These are phyloP conservation scores for Aspergillus funiculosus DNA, from an alignment of 495 filamentous ascomycete genomes.

Conservation along the genomic window DNA sequence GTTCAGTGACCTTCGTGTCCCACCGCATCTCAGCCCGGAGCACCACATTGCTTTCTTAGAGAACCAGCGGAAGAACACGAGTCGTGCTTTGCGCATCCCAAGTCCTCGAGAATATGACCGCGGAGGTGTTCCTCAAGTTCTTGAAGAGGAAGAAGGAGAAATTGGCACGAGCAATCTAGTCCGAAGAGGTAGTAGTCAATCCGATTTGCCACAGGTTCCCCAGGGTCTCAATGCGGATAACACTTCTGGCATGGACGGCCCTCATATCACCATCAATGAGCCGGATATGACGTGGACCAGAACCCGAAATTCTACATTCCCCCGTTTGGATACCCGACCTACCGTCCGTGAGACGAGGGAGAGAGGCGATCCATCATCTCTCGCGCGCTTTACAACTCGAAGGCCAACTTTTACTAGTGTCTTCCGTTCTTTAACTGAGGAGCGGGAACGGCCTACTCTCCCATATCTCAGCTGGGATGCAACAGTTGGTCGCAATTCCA, in stretches of 20 bases:
- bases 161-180: slow-evolving; percentile 4
- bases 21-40: slow-evolving; percentile 53
- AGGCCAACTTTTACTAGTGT: slow-evolving; percentile 33
- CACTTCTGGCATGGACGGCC: slow-evolving; percentile 33
- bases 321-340: slow-evolving; percentile 35
- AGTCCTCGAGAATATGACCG: slow-evolving; percentile 81
- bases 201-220: slow-evolving; percentile 15
- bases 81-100: slow-evolving; percentile 74
- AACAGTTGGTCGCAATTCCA: slow-evolving; percentile 85
- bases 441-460: slow-evolving; percentile 47
- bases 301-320: slow-evolving; percentile 33
- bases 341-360: slow-evolving; percentile 36
- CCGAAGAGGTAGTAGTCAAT: slow-evolving; percentile 10
- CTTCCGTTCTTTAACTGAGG: slow-evolving; percentile 37
- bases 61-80: slow-evolving; percentile 71
- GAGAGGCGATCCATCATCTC: slow-evolving; percentile 18
- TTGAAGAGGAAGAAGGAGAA: slow-evolving; percentile 41
- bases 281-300: slow-evolving; percentile 40
- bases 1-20: slow-evolving; percentile 40
- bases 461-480: slow-evolving; percentile 94
- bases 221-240: slow-evolving; percentile 22
- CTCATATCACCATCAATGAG: slow-evolving; percentile 60
- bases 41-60: slow-evolving; percentile 83
- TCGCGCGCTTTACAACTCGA: slow-evolving; percentile 22
- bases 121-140: slow-evolving; percentile 60